Evolutionary conservation across 257 asterid species (phyloP), one percentile per base, ranked within the genome.

Genomic region (Orobanche coerulescens): DNA sequence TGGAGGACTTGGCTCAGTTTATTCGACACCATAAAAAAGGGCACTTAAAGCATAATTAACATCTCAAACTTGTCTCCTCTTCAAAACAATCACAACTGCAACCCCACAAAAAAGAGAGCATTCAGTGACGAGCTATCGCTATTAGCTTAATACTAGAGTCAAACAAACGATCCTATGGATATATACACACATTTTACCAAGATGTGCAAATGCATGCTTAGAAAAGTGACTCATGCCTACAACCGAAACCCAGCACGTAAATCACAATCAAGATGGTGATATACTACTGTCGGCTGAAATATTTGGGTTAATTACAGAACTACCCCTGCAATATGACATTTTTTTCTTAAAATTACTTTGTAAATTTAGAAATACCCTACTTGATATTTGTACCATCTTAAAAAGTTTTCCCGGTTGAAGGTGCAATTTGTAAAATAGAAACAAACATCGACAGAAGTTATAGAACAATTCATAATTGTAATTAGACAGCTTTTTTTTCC

Each of bases 51-150:
- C n/a, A n/a, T n/a, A n/a, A n/a, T n/a, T 4, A 22, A 24, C 23
- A 48, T 42, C 52, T 42, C 61, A 40, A 46, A 43, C 47, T 24
- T 14, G 58, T 54, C 50, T 69, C 51, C 44, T 64, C 51, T 36
- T 64, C 58, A 4, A 61, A 58, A 31, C 42, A 57, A 58, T 31
- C 34, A 46, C n/a, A 40, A 16, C 79, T 77, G 74, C 66, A 46
- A 46, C 15, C 59, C 60, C 54, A 62, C 24, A 37, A 51, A 18
- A 34, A 49, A 66, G 26, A 46, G 20, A 0, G 11, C 24, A 16
- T 4, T 47, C 28, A 47, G 14, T n/a, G 7, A 44, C 11, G 4
- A 40, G 20, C 4, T 40, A n/a, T n/a, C 48, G 11, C 14, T 37
- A 12, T 4, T 16, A 7, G 12, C 14, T 40, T 12, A 40, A 4